Percentiles rank a stretch among this genome's conserved stretches.
These are phyloP conservation scores for Zopfia rhizophila DNA, from an alignment of 2,329 filamentous ascomycete species.

Conservation along the genomic window DNA sequence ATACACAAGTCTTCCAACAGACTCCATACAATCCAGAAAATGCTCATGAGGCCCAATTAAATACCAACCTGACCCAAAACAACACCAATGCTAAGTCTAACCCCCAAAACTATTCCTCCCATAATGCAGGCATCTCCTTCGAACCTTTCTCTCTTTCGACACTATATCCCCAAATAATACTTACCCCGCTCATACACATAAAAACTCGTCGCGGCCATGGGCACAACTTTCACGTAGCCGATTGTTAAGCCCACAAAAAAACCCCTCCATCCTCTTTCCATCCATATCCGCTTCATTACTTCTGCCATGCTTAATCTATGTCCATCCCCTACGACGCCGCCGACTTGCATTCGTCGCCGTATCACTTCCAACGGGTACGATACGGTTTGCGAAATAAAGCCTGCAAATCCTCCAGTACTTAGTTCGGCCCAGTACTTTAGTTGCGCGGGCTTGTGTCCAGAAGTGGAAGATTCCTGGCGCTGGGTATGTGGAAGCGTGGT, in stretches of 20 bases:
- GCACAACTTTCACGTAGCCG: conserved; percentile 93
- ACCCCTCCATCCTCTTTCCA: conserved; percentile 79
- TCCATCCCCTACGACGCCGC: conserved; percentile 91
- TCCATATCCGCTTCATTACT: conserved; percentile 78
- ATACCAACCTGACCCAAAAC: not conserved
- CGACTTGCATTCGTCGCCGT: conserved; percentile 92
- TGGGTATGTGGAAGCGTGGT: conserved; percentile 76
- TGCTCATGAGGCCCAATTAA: too few relatives aligned
- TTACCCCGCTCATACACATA: conserved; percentile 75
- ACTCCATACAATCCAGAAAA: too few relatives aligned
- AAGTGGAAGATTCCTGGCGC: conserved; percentile 45
- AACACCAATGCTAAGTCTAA: not conserved
- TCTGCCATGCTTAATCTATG: conserved; percentile 80
- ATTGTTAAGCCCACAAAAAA: conserved; percentile 96
- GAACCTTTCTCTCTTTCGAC: not conserved
- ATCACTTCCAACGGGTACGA: conserved; percentile 97
- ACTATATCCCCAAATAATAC: conserved; percentile 61
- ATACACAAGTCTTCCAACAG: too few relatives aligned
- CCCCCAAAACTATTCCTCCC: too few relatives aligned
- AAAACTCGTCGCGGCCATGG: conserved; percentile 81
- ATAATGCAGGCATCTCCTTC: too few relatives aligned
- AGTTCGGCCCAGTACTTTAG: conserved; percentile 90
- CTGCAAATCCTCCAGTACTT: conserved; percentile 83
- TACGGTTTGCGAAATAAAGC: conserved; percentile 87
- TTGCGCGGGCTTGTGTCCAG: conserved; percentile 70